Conservation (phyloP, 306 rosid genomes). For the Cicer bijugum region DNA sequence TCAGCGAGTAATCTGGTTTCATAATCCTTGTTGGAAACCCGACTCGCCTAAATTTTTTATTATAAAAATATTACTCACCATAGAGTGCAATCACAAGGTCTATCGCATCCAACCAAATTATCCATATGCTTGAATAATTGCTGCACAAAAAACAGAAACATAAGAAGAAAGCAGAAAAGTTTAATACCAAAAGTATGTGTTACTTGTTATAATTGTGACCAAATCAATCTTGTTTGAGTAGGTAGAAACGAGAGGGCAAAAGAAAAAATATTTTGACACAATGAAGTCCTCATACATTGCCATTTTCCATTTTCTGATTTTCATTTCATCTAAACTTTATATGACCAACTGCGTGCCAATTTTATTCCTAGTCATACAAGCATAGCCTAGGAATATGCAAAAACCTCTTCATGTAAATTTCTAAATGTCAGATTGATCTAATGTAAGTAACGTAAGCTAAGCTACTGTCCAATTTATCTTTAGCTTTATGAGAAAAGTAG, state of each 20-base stretch:
- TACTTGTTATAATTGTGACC: conserved; percentile 14
- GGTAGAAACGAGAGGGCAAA: conserved; percentile 29
- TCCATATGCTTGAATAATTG: conserved; percentile 80
- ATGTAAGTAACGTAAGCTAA: conserved; percentile 26
- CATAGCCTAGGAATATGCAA: conserved; percentile 16
- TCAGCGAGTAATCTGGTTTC: background rate
- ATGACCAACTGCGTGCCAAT: conserved; percentile 19
- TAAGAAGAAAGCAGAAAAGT: conserved; percentile 35
- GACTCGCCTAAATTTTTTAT: background rate
- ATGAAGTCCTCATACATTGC: conserved; percentile 7
- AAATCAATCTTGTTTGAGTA: conserved; percentile 9
- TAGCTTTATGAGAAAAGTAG: conserved; percentile 17
- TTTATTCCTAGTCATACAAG: conserved; percentile 19
- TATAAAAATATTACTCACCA: conserved; percentile 67
- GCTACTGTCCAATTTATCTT: conserved; percentile 28
- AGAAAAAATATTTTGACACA: conserved; percentile 13
- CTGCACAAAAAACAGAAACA: conserved; percentile 57
- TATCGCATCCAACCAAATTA: conserved; percentile 69
- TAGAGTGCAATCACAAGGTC: conserved; percentile 68
- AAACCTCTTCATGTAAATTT: conserved; percentile 35
- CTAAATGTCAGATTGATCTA: conserved; percentile 24
- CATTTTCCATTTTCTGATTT: conserved; percentile 23
- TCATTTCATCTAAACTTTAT: conserved; percentile 21
- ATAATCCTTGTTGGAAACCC: conserved; percentile 16
- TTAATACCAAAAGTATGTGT: conserved; percentile 4